Evolutionary conservation across 2,329 filamentous ascomycete species (phyloP).

Genomic region (Chaetomium strumarium): DNA sequence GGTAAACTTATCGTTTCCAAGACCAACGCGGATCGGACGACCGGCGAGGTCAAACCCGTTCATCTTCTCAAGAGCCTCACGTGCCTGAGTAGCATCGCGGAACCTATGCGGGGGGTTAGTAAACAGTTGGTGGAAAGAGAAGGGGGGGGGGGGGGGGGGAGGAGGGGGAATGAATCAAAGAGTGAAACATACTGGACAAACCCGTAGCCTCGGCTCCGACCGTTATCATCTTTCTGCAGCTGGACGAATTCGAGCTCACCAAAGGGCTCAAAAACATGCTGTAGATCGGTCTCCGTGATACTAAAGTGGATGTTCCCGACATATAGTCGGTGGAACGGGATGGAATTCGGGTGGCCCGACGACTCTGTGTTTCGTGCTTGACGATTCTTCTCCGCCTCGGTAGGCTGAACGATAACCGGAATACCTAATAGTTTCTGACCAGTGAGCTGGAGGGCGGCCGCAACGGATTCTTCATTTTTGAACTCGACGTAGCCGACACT

Average conservation of each 20-base stretch:
- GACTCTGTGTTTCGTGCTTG: slow-evolving; percentile 80
- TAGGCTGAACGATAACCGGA: slow-evolving; percentile 95
- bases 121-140: neutral
- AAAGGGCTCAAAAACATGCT: slow-evolving; percentile 96
- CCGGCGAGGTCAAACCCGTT: slow-evolving; percentile 98
- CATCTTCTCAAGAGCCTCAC: slow-evolving; percentile 96
- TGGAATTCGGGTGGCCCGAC: slow-evolving; percentile 66
- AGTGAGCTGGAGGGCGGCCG: slow-evolving; percentile 92
- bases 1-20: slow-evolving; percentile 99
- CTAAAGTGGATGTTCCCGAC: slow-evolving; percentile 99
- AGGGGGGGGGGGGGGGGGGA: neutral
- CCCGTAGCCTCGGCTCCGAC: slow-evolving; percentile 88
- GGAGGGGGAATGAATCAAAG: neutral
- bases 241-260: slow-evolving; percentile 97
- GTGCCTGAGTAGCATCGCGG: slow-evolving; percentile 81
- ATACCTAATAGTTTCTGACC: slow-evolving; percentile 98
- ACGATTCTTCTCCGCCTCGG: slow-evolving; percentile 98
- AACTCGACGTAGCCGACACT: slow-evolving; percentile 99
- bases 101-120: slow-evolving; percentile 57
- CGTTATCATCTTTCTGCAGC: slow-evolving; percentile 90
- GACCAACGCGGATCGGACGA: slow-evolving; percentile 94
- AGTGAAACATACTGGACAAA: slow-evolving; percentile 82
- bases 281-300: slow-evolving; percentile 91
- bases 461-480: slow-evolving; percentile 89
- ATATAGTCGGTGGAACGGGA: slow-evolving; percentile 96